Percentiles rank a stretch among this genome's conserved stretches.
Conservation (phyloP, 2,329 filamentous ascomycete genomes). For the Ampelomyces quisqualis region DNA sequence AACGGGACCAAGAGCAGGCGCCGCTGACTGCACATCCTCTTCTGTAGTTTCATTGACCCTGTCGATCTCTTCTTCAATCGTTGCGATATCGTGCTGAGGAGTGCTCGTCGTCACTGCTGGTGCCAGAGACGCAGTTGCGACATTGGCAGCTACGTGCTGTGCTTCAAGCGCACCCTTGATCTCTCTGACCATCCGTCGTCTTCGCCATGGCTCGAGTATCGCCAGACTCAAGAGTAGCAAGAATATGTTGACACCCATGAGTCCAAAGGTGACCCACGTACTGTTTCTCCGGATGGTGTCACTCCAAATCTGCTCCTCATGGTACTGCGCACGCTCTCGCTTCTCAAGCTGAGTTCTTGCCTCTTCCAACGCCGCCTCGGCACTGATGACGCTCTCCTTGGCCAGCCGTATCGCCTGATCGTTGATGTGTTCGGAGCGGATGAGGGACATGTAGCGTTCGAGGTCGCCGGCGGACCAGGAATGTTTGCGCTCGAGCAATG, state of each 20-base stretch:
- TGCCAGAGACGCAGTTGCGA: constrained; percentile 6
- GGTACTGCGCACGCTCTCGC: constrained; percentile 85
- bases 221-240: constrained; percentile 84
- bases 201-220: constrained; percentile 88
- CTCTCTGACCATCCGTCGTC: constrained; percentile 76
- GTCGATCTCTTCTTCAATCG: constrained; percentile 25
- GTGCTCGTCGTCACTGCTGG: constrained; percentile 4
- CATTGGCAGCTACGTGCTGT: constrained; percentile 26
- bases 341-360: constrained; percentile 73
- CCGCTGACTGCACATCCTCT: neutral
- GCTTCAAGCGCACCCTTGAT: constrained; percentile 50
- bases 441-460: constrained; percentile 90
- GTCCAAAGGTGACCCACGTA: constrained; percentile 96
- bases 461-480: constrained; percentile 84
- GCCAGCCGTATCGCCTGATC: constrained; percentile 78
- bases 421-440: constrained; percentile 88
- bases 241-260: constrained; percentile 95
- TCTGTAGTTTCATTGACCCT: constrained; percentile 17
- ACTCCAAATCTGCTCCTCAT: constrained; percentile 99
- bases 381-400: constrained; percentile 68
- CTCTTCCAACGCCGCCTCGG: constrained; percentile 79
- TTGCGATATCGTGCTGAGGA: constrained; percentile 4
- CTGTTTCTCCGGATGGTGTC: constrained; percentile 95
- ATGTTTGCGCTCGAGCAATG: constrained; percentile 89
- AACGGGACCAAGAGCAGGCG: constrained; percentile 1